Evolutionary conservation across 2,329 filamentous ascomycete genomes (phyloP), one percentile per base, ranked within the genome.

Genomic region (Cadophora malorum): DNA sequence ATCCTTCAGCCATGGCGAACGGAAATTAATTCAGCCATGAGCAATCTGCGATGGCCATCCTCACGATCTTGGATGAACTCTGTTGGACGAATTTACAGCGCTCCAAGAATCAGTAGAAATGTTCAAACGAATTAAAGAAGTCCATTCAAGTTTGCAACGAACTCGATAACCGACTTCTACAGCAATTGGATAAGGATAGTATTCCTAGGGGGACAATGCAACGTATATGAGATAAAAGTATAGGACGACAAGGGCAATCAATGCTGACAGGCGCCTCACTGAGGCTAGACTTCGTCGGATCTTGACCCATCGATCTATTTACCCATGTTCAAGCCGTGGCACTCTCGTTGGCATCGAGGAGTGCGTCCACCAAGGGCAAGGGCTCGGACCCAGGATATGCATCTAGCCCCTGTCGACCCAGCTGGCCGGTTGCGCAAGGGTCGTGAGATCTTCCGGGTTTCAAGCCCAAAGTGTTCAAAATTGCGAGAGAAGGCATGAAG

Each of bases 401-500:
- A 21, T 21, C 25, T 49, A 14, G 7, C 58, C 38, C 38, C 25
- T 50, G 25, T 7, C 16, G 31, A 52, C 60, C 60, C 41, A 52
- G n/a, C 25, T 10, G 25, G 5, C 4, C 35, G 60, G 60, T 63
- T 28, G 28, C 60, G 28, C 60, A 12, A 38, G 56, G 47, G 41
- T 50, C 28, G 45, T 50, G 23, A 56, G 65, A 56, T 62, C 50
- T 31, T 52, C 60, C 52, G 47, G 59, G 58, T 16, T 63, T 23
- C 38, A 62, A 4, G 12, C 61, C 58, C 19, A 67, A 69, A 58
- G 19, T 31, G 67, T 67, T 12, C 64, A 67, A 45, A 25, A 60
- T 67, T 63, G 67, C 64, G 41, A 61, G 61, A 55, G 65, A 52
- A 19, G 31, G 65, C 60, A 67, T 63, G 55, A 67, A 52, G 45